These are phyloP conservation scores for Brettanomyces sp. DNA, from an alignment of 805 yeast species.

Conservation along the genomic window DNA sequence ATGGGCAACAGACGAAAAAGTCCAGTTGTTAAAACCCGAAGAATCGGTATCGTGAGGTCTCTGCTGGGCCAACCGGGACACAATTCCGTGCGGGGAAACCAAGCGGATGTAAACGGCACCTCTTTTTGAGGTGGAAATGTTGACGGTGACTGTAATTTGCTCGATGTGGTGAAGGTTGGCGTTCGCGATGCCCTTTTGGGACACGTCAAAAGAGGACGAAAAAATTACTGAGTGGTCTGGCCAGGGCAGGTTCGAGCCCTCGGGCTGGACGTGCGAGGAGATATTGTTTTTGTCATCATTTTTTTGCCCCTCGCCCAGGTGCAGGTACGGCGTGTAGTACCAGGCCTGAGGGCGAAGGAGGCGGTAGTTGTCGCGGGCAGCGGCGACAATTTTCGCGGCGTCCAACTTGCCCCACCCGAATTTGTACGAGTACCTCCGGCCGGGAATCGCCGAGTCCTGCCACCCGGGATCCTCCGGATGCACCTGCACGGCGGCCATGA, in stretches of 20 bases:
- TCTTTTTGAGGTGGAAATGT: slow-evolving; percentile 52
- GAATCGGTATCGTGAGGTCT: slow-evolving; percentile 49
- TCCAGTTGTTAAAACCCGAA: slow-evolving; percentile 72
- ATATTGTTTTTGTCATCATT: no score
- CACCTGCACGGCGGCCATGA: slow-evolving; percentile 61
- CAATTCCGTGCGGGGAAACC: slow-evolving; percentile 66
- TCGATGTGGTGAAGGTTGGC: slow-evolving; percentile 67
- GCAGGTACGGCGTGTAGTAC: slow-evolving; percentile 41
- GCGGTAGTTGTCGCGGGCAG: slow-evolving; percentile 67
- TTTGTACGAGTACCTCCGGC: slow-evolving; percentile 66
- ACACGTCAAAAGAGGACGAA: slow-evolving; percentile 29
- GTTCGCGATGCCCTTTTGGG: slow-evolving; percentile 36
- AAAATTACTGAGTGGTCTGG: background rate
- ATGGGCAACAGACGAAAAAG: slow-evolving; percentile 94
- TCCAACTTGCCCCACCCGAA: slow-evolving; percentile 93
- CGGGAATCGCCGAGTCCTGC: slow-evolving; percentile 57
- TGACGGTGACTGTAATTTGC: slow-evolving; percentile 77
- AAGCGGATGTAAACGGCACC: slow-evolving; percentile 64
- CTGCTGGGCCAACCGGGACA: slow-evolving; percentile 62
- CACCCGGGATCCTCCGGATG: slow-evolving; percentile 60
- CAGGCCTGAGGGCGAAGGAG: slow-evolving; percentile 86
- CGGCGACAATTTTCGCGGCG: slow-evolving; percentile 62
- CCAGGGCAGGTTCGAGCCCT: background rate
- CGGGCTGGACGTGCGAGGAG: no score
- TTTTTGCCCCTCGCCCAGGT: background rate